Conservation (phyloP, 1,284 basidiomycete genomes). For the Ceratobasidium sp. region DNA sequence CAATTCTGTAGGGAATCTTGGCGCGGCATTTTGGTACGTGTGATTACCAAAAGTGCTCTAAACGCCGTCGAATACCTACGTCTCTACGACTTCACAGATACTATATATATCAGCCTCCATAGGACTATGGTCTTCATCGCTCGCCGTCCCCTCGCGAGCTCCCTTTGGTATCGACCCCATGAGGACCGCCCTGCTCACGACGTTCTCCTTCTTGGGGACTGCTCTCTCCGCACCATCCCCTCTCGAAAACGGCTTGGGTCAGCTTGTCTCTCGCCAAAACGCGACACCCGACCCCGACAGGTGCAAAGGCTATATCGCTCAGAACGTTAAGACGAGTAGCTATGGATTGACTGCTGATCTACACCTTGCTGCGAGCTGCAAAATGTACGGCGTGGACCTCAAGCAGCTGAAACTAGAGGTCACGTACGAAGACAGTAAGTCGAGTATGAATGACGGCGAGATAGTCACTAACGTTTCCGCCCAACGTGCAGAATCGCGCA, state of each 20-base stretch:
- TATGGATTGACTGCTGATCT: constrained; percentile 52
- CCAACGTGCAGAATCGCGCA: constrained; percentile 71
- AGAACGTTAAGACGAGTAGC: constrained; percentile 62
- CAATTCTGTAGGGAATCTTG: neutral
- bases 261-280: constrained; percentile 32
- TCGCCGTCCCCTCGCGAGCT: neutral
- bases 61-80: neutral
- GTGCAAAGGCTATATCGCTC: constrained; percentile 67
- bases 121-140: neutral
- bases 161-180: neutral
- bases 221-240: constrained; percentile 7
- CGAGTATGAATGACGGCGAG: constrained; percentile 33
- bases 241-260: neutral
- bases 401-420: constrained; percentile 73
- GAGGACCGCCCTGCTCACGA: constrained; percentile 26
- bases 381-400: constrained; percentile 81
- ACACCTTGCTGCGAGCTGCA: constrained; percentile 72
- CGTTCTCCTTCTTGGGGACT: constrained; percentile 33
- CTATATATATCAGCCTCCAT: neutral
- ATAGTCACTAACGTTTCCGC: constrained; percentile 8
- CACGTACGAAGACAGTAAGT: constrained; percentile 74
- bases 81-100: neutral
- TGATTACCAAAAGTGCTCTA: neutral
- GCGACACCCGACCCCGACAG: constrained; percentile 44
- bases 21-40: neutral